Conservation (phyloP, 2,329 filamentous ascomycete genomes). For the Sordariomycetes sp. region DNA sequence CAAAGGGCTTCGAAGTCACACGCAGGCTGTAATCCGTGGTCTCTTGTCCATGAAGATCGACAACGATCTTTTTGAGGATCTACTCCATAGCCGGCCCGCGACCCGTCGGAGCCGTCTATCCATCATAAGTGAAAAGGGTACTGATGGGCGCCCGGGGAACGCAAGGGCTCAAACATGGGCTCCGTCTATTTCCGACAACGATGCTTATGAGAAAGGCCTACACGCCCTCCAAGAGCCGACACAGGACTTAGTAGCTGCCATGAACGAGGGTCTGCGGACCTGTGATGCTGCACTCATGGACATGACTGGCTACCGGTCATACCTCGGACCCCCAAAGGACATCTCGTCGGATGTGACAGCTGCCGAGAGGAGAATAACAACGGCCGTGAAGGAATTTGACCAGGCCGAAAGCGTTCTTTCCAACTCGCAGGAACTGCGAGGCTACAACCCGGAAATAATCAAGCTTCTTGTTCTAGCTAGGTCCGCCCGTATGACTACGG, state of each 20-base stretch:
- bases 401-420: conserved; percentile 34
- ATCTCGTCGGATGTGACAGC: conserved; percentile 30
- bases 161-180: background rate
- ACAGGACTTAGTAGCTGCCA: conserved; percentile 31
- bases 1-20: conserved; percentile 36
- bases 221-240: conserved; percentile 32
- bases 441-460: conserved; percentile 36
- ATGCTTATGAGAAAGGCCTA: conserved; percentile 13
- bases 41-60: conserved; percentile 40
- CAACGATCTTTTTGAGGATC: conserved; percentile 29
- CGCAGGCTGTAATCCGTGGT: conserved; percentile 43
- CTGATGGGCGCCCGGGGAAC: background rate
- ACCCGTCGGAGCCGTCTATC: background rate
- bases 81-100: background rate
- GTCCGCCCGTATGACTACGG: conserved; percentile 40
- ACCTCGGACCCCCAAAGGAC: conserved; percentile 30
- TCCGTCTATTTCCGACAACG: conserved; percentile 3
- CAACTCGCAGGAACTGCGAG: conserved; percentile 29
- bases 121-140: background rate
- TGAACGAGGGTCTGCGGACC: conserved; percentile 29
- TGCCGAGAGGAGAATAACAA: conserved; percentile 26
- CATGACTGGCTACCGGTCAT: conserved; percentile 36
- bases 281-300: conserved; percentile 45
- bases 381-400: conserved; percentile 34
- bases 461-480: conserved; percentile 44